Percentiles rank a stretch among this genome's conserved stretches.
Conservation (phyloP, 164 flowering plant genomes). For the Platanus orientalis region DNA sequence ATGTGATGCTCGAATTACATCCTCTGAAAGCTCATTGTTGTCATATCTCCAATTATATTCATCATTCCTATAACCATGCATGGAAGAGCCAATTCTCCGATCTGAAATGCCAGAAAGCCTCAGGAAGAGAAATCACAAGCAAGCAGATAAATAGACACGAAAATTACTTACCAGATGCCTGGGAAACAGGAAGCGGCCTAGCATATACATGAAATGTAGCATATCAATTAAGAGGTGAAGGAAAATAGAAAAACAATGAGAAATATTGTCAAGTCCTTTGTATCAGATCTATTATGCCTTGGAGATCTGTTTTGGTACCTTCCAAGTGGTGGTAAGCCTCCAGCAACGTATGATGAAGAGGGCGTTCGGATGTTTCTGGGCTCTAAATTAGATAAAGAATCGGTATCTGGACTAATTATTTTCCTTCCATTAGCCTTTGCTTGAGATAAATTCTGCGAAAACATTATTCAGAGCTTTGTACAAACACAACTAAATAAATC, state of each 20-base stretch:
- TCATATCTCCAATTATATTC: conserved; percentile 94
- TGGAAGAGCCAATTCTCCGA: conserved; percentile 72
- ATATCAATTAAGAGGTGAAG: conserved; percentile 10
- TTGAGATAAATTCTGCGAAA: conserved; percentile 65
- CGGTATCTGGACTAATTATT: conserved; percentile 42
- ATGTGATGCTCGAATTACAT: conserved; percentile 72
- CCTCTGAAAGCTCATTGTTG: conserved; percentile 72
- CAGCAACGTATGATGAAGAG: conserved; percentile 78
- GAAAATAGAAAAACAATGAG: background rate
- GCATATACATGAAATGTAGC: conserved; percentile 19
- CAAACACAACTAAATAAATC: background rate
- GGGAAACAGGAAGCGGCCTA: conserved; percentile 71
- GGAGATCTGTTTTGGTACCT: conserved; percentile 38
- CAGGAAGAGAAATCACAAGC: conserved; percentile 11
- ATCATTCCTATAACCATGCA: conserved; percentile 75
- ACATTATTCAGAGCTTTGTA: conserved; percentile 9
- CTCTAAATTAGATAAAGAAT: conserved; percentile 55
- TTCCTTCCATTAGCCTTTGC: conserved; percentile 64
- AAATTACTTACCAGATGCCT: conserved; percentile 64
- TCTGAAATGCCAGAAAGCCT: conserved; percentile 35
- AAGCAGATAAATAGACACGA: conserved; percentile 1
- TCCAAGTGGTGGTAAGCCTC: conserved; percentile 92
- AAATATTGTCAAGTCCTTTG: background rate
- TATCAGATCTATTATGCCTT: background rate
- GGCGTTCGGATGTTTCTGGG: conserved; percentile 59